Percentiles rank a stretch among this genome's conserved stretches.
phyloP scores from a whole-genome alignment of 1,284 basidiomycete genomes.

The Tilletia caries region DNA sequence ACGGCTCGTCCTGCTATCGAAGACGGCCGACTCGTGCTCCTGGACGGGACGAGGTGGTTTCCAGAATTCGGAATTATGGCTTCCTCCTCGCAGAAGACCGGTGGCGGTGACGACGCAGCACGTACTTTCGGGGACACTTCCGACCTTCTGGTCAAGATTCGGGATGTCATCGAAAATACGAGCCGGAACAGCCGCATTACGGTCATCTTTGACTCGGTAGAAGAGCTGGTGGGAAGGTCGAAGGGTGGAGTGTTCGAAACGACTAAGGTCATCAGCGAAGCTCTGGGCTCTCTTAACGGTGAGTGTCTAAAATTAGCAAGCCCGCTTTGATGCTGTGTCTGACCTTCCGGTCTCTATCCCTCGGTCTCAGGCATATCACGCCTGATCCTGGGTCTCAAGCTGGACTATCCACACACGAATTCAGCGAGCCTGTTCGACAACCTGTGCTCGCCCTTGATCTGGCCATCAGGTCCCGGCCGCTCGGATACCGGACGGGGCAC shows the following conservation, averaged over 20 bases:
- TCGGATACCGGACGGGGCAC: slow-evolving; percentile 22
- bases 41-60: slow-evolving; percentile 10
- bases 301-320: too few species aligned
- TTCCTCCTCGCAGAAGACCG: slow-evolving; percentile 17
- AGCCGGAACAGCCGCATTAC: slow-evolving; percentile 21
- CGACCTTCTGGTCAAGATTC: slow-evolving; percentile 17
- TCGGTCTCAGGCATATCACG: slow-evolving; percentile 23
- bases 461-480: slow-evolving; percentile 14
- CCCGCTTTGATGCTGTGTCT: too few species aligned
- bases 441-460: slow-evolving; percentile 32
- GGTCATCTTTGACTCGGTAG: slow-evolving; percentile 39
- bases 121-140: slow-evolving; percentile 9
- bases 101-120: not conserved
- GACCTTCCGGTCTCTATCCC: not conserved
- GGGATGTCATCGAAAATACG: slow-evolving; percentile 2
- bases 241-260: slow-evolving; percentile 14
- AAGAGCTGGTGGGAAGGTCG: slow-evolving; percentile 26
- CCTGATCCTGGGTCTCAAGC: slow-evolving; percentile 29
- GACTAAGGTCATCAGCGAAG: slow-evolving; percentile 20
- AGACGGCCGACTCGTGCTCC: not conserved
- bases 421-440: slow-evolving; percentile 22
- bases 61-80: slow-evolving; percentile 18
- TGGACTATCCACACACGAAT: slow-evolving; percentile 17
- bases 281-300: slow-evolving; percentile 17
- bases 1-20: not conserved